Evolutionary conservation across 768 basidiomycete genomes (phyloP).

Genomic region (Russula virescens): DNA sequence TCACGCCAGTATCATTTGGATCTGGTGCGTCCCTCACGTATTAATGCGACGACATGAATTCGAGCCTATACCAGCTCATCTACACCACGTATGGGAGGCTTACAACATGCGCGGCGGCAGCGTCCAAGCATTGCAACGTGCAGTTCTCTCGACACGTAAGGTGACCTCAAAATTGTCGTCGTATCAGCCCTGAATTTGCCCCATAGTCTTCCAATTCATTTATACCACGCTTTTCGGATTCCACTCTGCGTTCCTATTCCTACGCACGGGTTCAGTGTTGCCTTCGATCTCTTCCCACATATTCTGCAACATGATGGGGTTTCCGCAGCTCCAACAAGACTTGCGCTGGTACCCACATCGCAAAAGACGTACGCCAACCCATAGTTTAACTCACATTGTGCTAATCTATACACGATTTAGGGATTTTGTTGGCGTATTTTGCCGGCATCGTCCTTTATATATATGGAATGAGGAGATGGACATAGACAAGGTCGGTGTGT

Average conservation of each 20-base stretch:
- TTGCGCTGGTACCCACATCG: constrained; percentile 45
- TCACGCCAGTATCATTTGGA: constrained; percentile 84
- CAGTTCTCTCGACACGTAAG: constrained; percentile 50
- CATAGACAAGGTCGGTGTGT: constrained; percentile 27
- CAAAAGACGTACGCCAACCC: constrained; percentile 42
- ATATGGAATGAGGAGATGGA: constrained; percentile 49
- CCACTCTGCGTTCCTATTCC: constrained; percentile 78
- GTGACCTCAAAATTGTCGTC: constrained; percentile 25
- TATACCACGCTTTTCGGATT: constrained; percentile 93
- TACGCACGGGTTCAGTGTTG: constrained; percentile 77
- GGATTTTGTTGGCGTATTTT: constrained; percentile 49
- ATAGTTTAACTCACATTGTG: background rate
- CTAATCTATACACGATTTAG: constrained; percentile 33
- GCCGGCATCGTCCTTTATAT: constrained; percentile 56
- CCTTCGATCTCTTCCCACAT: constrained; percentile 76
- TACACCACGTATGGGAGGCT: constrained; percentile 87
- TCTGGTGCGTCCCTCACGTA: constrained; percentile 48
- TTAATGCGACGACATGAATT: constrained; percentile 3
- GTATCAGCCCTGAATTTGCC: constrained; percentile 1
- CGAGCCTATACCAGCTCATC: constrained; percentile 55
- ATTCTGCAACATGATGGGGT: constrained; percentile 93
- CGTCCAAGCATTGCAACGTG: constrained; percentile 53
- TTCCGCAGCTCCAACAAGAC: constrained; percentile 65
- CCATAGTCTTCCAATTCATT: constrained; percentile 72
- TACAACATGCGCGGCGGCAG: constrained; percentile 73